These are phyloP conservation scores for Sugiyamaella mastotermitis DNA, from an alignment of 805 yeast species.

Conservation along the genomic window DNA sequence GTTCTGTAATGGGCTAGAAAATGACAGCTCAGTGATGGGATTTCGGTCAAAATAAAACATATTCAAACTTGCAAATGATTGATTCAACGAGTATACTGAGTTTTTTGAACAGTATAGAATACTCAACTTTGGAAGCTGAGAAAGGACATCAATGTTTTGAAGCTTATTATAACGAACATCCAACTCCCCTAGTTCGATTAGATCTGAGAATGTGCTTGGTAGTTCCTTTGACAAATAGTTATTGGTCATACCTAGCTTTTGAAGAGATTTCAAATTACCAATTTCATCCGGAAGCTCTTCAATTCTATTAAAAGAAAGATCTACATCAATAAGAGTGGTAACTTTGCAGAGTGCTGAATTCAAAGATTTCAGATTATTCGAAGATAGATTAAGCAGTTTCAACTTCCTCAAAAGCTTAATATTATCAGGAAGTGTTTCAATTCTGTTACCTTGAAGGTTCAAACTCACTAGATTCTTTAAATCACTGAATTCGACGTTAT, in stretches of 20 bases:
- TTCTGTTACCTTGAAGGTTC: constrained; percentile 69
- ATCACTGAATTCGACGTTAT: constrained; percentile 49
- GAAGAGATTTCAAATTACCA: constrained; percentile 52
- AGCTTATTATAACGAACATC: constrained; percentile 67
- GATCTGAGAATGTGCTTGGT: constrained; percentile 47
- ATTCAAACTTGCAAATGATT: constrained; percentile 55
- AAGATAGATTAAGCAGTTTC: constrained; percentile 64
- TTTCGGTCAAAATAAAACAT: constrained; percentile 72
- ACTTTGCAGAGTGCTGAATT: constrained; percentile 59
- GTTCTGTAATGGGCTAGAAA: constrained; percentile 47
- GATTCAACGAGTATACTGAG: constrained; percentile 63
- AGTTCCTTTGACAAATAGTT: constrained; percentile 52
- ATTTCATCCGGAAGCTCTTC: constrained; percentile 54
- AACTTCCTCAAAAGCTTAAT: constrained; percentile 50
- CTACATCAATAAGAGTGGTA: constrained; percentile 55
- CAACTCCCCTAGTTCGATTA: constrained; percentile 56
- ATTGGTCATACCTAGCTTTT: constrained; percentile 67
- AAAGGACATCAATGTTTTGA: constrained; percentile 49
- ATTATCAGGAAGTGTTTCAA: constrained; percentile 54
- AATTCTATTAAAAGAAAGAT: constrained; percentile 76
- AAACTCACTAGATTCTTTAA: constrained; percentile 50
- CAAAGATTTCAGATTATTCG: constrained; percentile 55
- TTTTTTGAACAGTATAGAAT: constrained; percentile 72
- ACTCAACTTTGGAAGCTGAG: constrained; percentile 56
- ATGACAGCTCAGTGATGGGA: constrained; percentile 68